These are phyloP conservation scores for Leucosporidium creatinivorum DNA, from an alignment of 768 basidiomycete genomes.

Conservation along the genomic window DNA sequence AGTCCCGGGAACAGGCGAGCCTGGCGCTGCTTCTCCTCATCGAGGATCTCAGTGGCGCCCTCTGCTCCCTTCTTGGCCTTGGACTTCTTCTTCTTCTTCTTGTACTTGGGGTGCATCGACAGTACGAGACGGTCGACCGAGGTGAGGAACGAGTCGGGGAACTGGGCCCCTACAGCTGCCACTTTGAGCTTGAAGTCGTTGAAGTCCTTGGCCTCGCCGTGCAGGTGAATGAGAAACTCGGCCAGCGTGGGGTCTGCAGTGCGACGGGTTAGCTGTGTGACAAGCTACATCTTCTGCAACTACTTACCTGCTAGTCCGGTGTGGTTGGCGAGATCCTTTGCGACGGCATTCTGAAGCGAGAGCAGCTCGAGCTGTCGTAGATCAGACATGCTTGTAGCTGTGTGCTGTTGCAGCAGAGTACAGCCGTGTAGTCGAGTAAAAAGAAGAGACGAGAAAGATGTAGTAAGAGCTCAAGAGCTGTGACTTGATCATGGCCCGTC, in stretches of 20 bases:
- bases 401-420: no score
- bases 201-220: slow-evolving; percentile 50
- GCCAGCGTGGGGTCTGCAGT: slow-evolving; percentile 74
- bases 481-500: no score
- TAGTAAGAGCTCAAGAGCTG: no score
- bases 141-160: slow-evolving; percentile 83
- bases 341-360: slow-evolving; percentile 43
- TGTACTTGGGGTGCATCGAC: slow-evolving; percentile 90
- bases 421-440: no score
- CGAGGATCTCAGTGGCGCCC: slow-evolving; percentile 41
- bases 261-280: background rate
- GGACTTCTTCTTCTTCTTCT: slow-evolving; percentile 51
- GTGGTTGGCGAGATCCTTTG: slow-evolving; percentile 87
- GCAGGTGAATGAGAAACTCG: slow-evolving; percentile 87
- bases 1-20: slow-evolving; percentile 85
- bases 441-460: no score
- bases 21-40: slow-evolving; percentile 63
- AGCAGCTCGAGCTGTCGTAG: background rate
- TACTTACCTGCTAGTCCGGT: slow-evolving; percentile 38
- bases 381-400: no score
- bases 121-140: slow-evolving; percentile 91
- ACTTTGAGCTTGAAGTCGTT: slow-evolving; percentile 74
- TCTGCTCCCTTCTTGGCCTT: slow-evolving; percentile 40
- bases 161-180: slow-evolving; percentile 63
- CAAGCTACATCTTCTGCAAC: background rate